A percentile compares a stretch with the other conserved stretches of the same genome.
Evolutionary conservation across 1,284 basidiomycete species (phyloP).

Genomic region (Inonotus hispidus): DNA sequence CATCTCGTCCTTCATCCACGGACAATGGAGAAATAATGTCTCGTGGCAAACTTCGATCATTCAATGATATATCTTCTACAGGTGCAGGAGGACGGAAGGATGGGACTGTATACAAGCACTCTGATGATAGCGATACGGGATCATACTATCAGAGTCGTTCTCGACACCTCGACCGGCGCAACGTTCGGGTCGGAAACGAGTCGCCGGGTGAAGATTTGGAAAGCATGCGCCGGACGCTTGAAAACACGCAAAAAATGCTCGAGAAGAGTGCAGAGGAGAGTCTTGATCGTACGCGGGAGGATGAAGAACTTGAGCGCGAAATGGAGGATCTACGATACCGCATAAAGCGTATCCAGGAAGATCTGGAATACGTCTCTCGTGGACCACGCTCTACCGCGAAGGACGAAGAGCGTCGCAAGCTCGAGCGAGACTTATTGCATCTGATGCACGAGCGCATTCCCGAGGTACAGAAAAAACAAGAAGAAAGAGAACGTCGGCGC

Average conservation of each 20-base stretch:
- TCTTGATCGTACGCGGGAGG: constrained; percentile 61
- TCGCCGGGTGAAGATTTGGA: constrained; percentile 70
- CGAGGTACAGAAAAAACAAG: constrained; percentile 82
- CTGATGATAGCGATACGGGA: constrained; percentile 49
- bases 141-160: constrained; percentile 81
- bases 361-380: constrained; percentile 85
- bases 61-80: constrained; percentile 49
- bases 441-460: constrained; percentile 92
- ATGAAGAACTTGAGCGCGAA: constrained; percentile 87
- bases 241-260: constrained; percentile 78
- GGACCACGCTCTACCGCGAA: constrained; percentile 72
- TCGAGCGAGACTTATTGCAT: constrained; percentile 85
- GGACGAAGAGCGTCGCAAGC: constrained; percentile 81
- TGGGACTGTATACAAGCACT: constrained; percentile 92
- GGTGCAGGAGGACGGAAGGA: constrained; percentile 68
- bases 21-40: constrained; percentile 46
- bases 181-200: constrained; percentile 73
- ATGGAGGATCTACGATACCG: constrained; percentile 85
- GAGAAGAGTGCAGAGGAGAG: constrained; percentile 68
- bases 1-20: constrained; percentile 52
- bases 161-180: constrained; percentile 84
- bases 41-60: constrained; percentile 65
- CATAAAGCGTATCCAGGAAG: constrained; percentile 87
- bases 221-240: constrained; percentile 85
- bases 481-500: constrained; percentile 73